These are phyloP conservation scores for Sextonia rubra DNA, from an alignment of 164 flowering plant species.

Conservation along the genomic window DNA sequence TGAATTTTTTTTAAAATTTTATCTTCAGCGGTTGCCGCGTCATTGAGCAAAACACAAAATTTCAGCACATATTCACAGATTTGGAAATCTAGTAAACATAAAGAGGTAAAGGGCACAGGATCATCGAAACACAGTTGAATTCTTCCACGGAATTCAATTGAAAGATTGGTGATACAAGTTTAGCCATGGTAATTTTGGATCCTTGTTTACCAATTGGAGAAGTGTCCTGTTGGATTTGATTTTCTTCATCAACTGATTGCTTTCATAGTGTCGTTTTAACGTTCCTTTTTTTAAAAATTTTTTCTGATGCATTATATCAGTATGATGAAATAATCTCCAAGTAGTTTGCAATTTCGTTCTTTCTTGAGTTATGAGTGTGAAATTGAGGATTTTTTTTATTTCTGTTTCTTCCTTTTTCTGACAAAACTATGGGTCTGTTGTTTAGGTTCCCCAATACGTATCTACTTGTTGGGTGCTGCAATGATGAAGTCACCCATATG, in stretches of 20 bases:
- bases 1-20: no score
- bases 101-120: no score
- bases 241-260: not conserved
- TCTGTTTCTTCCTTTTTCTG: not conserved
- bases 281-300: not conserved
- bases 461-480: slow-evolving; percentile 92
- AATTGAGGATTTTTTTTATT: not conserved
- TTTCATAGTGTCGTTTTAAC: not conserved
- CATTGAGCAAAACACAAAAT: no score
- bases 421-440: not conserved
- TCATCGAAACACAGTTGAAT: no score
- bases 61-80: no score
- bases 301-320: not conserved
- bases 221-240: no score
- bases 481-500: slow-evolving; percentile 70
- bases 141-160: no score
- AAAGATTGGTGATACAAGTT: no score
- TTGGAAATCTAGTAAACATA: no score
- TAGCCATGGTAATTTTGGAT: no score
- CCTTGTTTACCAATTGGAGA: no score
- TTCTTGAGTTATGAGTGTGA: not conserved
- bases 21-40: no score
- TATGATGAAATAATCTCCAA: not conserved
- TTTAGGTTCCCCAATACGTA: slow-evolving; percentile 81
- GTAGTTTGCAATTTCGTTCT: not conserved